Percentiles rank a stretch among this genome's conserved stretches.
These are phyloP conservation scores for Alternaria triticina DNA, from an alignment of 2,329 filamentous ascomycete genomes.

Conservation along the genomic window DNA sequence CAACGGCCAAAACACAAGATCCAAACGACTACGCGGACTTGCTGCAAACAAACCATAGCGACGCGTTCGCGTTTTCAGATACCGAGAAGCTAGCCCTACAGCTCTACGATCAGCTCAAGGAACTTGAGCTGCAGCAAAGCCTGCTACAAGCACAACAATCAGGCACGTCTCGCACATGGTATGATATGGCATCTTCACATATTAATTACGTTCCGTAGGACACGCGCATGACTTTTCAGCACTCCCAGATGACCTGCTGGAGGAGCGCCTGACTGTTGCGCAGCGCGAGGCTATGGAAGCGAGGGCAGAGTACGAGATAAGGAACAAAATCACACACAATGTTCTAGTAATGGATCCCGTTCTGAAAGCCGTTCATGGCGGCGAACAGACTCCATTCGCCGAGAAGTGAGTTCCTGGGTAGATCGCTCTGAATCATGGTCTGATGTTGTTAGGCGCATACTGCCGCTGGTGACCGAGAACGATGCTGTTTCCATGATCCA, in stretches of 20 bases:
- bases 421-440: neutral
- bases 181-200: neutral
- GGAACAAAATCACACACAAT: slow-evolving; percentile 71
- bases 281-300: slow-evolving; percentile 73
- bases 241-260: slow-evolving; percentile 60
- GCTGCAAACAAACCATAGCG: slow-evolving; percentile 52
- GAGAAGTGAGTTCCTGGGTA: slow-evolving; percentile 65
- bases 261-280: slow-evolving; percentile 58
- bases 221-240: slow-evolving; percentile 37
- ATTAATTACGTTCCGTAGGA: slow-evolving; percentile 30
- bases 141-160: slow-evolving; percentile 60
- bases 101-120: slow-evolving; percentile 73
- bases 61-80: slow-evolving; percentile 66
- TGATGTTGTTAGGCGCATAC: slow-evolving; percentile 62
- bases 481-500: slow-evolving; percentile 71
- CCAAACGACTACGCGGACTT: slow-evolving; percentile 42
- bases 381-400: slow-evolving; percentile 66
- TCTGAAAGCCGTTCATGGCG: slow-evolving; percentile 76
- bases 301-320: slow-evolving; percentile 71
- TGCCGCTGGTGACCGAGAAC: slow-evolving; percentile 70
- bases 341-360: slow-evolving; percentile 77
- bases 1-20: slow-evolving; percentile 11
- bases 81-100: slow-evolving; percentile 71
- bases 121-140: slow-evolving; percentile 74
- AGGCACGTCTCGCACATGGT: slow-evolving; percentile 26